Evolutionary conservation across 2,329 filamentous ascomycete species (phyloP).

Genomic region (Venturia aucupariae): DNA sequence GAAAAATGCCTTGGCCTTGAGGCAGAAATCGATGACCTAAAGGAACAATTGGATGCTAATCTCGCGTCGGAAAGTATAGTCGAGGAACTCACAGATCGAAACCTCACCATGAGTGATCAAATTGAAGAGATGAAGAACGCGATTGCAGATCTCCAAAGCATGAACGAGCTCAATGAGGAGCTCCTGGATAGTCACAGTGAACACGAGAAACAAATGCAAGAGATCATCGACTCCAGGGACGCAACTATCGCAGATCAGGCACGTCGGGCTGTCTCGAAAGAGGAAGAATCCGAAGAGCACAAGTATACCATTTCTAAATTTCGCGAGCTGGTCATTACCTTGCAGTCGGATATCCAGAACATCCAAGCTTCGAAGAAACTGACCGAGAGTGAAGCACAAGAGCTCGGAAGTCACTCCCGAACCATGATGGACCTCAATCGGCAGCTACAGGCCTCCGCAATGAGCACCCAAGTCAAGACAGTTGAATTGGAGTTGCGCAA

Average conservation of each 20-base stretch:
- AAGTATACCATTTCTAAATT: conserved; percentile 86
- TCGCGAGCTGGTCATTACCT: conserved; percentile 73
- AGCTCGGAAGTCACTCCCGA: conserved; percentile 76
- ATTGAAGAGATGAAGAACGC: conserved; percentile 73
- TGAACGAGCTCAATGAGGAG: conserved; percentile 91
- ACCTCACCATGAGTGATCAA: conserved; percentile 72
- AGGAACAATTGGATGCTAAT: conserved; percentile 83
- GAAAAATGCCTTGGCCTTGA: conserved; percentile 67
- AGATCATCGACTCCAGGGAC: conserved; percentile 85
- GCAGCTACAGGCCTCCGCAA: conserved; percentile 81
- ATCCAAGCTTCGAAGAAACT: conserved; percentile 87
- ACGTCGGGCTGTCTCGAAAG: conserved; percentile 63
- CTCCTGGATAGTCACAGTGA: conserved; percentile 89
- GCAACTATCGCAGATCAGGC: conserved; percentile 73
- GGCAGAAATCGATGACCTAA: conserved; percentile 70
- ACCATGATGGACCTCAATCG: conserved; percentile 96
- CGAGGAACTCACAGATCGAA: conserved; percentile 81
- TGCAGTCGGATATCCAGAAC: conserved; percentile 82
- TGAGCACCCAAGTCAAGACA: conserved; percentile 87
- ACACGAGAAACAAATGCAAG: conserved; percentile 86
- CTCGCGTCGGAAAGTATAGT: conserved; percentile 89
- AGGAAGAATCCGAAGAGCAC: conserved; percentile 72
- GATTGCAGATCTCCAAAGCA: conserved; percentile 77
- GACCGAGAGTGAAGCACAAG: conserved; percentile 84
- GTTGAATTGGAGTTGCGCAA: conserved; percentile 84